Evolutionary conservation across 768 basidiomycete genomes (phyloP).

Genomic region (Russula lepida): DNA sequence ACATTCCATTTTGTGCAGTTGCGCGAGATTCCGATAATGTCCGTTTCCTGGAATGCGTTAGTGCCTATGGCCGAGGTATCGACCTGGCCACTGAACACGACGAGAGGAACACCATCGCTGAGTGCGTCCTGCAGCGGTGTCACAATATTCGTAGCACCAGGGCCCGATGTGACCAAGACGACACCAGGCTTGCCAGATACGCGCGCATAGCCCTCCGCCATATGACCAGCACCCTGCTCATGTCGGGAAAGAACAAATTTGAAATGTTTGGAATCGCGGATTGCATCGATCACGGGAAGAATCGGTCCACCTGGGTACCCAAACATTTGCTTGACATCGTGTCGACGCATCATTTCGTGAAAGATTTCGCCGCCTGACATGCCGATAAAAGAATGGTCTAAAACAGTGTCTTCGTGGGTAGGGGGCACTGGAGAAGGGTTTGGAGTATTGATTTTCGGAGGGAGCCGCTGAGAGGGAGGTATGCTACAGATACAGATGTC

Average conservation of each 20-base stretch:
- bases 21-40: conserved; percentile 91
- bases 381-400: conserved; percentile 85
- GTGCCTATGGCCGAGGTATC: conserved; percentile 97
- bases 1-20: conserved; percentile 99
- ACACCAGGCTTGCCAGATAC: conserved; percentile 97
- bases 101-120: conserved; percentile 86
- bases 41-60: conserved; percentile 98
- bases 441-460: conserved; percentile 33
- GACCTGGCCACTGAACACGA: conserved; percentile 96
- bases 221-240: conserved; percentile 97
- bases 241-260: conserved; percentile 94
- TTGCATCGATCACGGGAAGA: conserved; percentile 97
- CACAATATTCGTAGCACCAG: conserved; percentile 95
- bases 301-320: conserved; percentile 98
- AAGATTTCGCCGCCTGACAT: conserved; percentile 96
- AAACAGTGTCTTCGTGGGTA: conserved; percentile 37
- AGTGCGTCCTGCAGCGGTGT: conserved; percentile 98
- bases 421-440: conserved; percentile 30
- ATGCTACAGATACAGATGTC: conserved; percentile 46
- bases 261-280: conserved; percentile 91
- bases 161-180: conserved; percentile 95
- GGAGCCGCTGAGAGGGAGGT: conserved; percentile 44
- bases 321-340: conserved; percentile 92
- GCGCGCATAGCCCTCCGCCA: conserved; percentile 98
- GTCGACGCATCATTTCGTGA: conserved; percentile 99